Evolutionary conservation across 495 filamentous ascomycete species (phyloP).

Genomic region (Neurospora sp.): DNA sequence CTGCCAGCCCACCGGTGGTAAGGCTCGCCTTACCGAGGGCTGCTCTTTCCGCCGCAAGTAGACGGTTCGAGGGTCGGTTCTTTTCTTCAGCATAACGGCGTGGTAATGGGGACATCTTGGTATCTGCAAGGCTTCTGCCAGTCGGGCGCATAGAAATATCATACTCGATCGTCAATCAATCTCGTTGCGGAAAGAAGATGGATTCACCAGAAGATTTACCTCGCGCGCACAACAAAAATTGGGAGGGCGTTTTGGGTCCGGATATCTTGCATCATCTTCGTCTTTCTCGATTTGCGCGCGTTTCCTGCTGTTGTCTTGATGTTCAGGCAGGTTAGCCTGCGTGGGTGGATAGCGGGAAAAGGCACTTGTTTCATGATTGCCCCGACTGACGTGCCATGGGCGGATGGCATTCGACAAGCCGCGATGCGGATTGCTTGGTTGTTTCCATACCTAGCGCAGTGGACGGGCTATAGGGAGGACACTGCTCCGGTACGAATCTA

Average conservation of each 20-base stretch:
- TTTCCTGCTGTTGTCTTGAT: constrained; percentile 21
- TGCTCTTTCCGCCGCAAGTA: constrained; percentile 99
- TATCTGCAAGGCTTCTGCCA: constrained; percentile 39
- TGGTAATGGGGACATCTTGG: constrained; percentile 36
- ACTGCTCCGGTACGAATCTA: constrained; percentile 45
- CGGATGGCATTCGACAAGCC: constrained; percentile 25
- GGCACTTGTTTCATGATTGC: constrained; percentile 36
- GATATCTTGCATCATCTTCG: constrained; percentile 70
- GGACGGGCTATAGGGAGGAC: constrained; percentile 24
- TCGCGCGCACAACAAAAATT: constrained; percentile 31
- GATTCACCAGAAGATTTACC: constrained; percentile 50
- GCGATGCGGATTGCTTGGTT: constrained; percentile 48
- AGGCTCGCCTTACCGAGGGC: constrained; percentile 93
- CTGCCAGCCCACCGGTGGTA: constrained; percentile 95
- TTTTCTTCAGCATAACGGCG: constrained; percentile 39
- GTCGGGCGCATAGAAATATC: constrained; percentile 41
- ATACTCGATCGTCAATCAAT: constrained; percentile 29
- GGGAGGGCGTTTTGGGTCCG: constrained; percentile 60
- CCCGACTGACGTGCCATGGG: constrained; percentile 19
- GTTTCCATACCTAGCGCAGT: constrained; percentile 44
- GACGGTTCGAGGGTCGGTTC: constrained; percentile 39
- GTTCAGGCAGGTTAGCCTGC: constrained; percentile 37
- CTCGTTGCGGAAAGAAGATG: constrained; percentile 66
- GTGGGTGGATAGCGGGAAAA: constrained; percentile 44
- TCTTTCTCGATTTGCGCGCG: constrained; percentile 22